Percentiles rank a stretch among this genome's conserved stretches.
These are phyloP conservation scores for Neonectria ditissima DNA, from an alignment of 2,329 filamentous ascomycete species.

Conservation along the genomic window DNA sequence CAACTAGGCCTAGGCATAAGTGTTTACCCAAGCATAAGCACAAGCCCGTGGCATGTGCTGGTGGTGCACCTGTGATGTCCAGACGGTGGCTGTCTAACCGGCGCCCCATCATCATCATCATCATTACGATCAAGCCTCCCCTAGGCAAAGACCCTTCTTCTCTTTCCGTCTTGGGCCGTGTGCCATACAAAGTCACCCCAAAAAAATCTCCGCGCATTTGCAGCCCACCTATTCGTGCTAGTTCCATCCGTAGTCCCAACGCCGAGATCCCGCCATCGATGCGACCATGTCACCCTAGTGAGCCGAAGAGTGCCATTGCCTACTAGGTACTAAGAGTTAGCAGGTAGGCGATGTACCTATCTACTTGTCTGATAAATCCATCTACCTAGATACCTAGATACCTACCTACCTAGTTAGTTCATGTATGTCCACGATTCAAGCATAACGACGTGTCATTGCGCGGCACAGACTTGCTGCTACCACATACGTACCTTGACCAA, in stretches of 20 bases:
- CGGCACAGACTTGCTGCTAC: not conserved
- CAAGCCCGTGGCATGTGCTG: not conserved
- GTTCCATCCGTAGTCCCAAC: not conserved
- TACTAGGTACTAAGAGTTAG: no score
- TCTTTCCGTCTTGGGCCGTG: not conserved
- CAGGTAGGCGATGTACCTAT: no score
- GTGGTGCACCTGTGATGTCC: not conserved
- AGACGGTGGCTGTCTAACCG: not conserved
- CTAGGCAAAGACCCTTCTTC: slow-evolving; percentile 20
- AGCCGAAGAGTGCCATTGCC: no score
- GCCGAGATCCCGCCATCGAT: slow-evolving; percentile 1
- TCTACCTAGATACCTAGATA: no score
- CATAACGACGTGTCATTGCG: slow-evolving; percentile 21
- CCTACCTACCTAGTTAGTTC: no score
- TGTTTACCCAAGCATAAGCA: not conserved
- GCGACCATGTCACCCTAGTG: not conserved
- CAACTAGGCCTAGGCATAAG: no score
- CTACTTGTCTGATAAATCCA: no score
- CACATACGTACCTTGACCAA: no score
- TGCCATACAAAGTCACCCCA: not conserved
- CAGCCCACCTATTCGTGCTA: not conserved
- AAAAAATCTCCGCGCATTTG: not conserved
- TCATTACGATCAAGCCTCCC: not conserved
- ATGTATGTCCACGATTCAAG: slow-evolving; percentile 20
- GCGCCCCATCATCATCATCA: not conserved